Conservation (phyloP, 345 rosid species). For the Acer saccharum region DNA sequence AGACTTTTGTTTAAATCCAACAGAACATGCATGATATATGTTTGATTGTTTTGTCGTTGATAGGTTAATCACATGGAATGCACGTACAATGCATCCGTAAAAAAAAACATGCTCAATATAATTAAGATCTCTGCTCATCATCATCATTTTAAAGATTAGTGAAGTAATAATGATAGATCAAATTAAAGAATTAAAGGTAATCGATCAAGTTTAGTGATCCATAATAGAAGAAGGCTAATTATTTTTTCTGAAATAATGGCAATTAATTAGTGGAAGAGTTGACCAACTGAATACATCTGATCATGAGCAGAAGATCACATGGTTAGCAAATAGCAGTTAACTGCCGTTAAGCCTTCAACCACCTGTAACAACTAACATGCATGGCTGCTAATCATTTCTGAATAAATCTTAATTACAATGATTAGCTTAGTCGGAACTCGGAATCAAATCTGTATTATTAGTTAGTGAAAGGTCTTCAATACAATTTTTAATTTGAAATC, state of each 20-base stretch:
- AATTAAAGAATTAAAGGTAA: not conserved
- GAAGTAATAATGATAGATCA: not conserved
- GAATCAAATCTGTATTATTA: not conserved
- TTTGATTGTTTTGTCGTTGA: not conserved
- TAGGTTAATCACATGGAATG: conserved; percentile 27
- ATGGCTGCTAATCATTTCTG: not conserved
- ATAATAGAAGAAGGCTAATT: no score
- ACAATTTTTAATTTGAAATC: not conserved
- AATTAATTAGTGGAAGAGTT: not conserved
- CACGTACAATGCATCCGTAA: conserved; percentile 2
- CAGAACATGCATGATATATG: not conserved
- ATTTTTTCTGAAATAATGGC: not conserved
- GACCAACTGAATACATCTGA: not conserved
- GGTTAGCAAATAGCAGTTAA: not conserved
- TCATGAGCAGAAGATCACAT: not conserved
- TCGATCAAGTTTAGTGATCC: not conserved
- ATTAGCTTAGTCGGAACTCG: not conserved
- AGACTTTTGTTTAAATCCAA: not conserved
- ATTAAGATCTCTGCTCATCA: no score
- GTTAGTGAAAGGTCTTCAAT: not conserved
- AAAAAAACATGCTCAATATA: not conserved
- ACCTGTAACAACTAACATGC: not conserved
- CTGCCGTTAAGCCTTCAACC: not conserved
- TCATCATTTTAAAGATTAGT: not conserved
- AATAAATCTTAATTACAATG: conserved; percentile 1